Conservation (phyloP, 306 rosid genomes). For the Gastrolobium bilobum region DNA sequence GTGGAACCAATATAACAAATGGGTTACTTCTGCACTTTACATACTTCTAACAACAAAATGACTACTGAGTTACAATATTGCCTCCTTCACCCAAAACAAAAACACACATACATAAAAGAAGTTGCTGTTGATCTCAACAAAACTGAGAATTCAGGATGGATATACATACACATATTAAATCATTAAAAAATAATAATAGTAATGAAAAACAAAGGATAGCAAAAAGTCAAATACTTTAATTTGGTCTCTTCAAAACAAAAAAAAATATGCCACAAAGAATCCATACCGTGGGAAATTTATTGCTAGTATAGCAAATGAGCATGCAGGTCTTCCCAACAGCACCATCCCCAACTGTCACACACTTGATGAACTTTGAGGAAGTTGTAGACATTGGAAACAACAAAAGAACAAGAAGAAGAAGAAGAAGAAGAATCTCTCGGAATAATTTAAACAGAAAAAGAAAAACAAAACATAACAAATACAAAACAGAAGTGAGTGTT, state of each 20-base stretch:
- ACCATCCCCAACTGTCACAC: conserved; percentile 94
- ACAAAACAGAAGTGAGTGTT: conserved; percentile 35
- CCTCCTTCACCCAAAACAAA: conserved; percentile 14
- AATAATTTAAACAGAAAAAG: conserved; percentile 8
- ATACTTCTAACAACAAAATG: background rate
- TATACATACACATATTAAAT: conserved; percentile 11
- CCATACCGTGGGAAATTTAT: conserved; percentile 89
- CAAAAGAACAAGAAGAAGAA: background rate
- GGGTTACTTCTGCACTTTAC: conserved; percentile 30
- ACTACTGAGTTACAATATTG: background rate
- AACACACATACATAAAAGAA: conserved; percentile 3
- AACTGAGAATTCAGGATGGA: conserved; percentile 57
- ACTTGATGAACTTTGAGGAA: conserved; percentile 90
- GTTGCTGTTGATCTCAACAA: conserved; percentile 2
- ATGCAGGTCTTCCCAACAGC: conserved; percentile 98
- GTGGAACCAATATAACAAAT: conserved; percentile 26
- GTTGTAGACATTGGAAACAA: conserved; percentile 76
- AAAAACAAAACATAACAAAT: background rate
- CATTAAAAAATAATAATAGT: background rate
- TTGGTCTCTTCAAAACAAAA: conserved; percentile 41
- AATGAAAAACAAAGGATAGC: background rate
- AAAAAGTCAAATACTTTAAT: conserved; percentile 46
- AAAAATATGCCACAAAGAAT: background rate
- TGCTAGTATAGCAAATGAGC: conserved; percentile 95
- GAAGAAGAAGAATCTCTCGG: conserved; percentile 32